Evolutionary conservation across 106 monocot genomes (phyloP), one percentile per base, ranked within the genome.

Genomic region (Xerophyta viscosa): DNA sequence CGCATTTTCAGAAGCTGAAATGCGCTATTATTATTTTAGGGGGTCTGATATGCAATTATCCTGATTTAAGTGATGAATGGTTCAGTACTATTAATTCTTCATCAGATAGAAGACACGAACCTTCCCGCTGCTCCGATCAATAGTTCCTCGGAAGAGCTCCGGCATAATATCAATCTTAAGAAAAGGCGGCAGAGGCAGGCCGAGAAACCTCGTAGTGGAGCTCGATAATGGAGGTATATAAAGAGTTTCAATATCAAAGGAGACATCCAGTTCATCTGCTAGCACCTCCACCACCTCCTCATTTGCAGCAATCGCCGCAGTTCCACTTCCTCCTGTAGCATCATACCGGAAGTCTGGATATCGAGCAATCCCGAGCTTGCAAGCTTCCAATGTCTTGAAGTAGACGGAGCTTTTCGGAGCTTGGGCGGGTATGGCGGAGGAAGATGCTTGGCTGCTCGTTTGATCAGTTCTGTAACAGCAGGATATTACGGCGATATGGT

Each of bases 181-280:
- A 48, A 98, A 76, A 0, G 89, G 89, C 3, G 96, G 96, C 61
- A 98, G 39, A 24, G 96, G 89, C 45, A 89, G 62, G 14, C 96
- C 96, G 6, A 98, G 54, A 68, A 98, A 89, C 65, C 67, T 85
- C 23, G 96, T 98, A 9, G 96, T 96, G 29, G 62, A 60, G 11
- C 75, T 56, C 8, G 64, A 65, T 43, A 98, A 60, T 0, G 86
- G 60, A 24, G 96, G 96, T 45, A 98, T 74, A 50, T 79, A 72
- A 31, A 98, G 62, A 2, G 43, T 66, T 31, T 36, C 60, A 3
- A 63, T 45, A 29, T 98, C 77, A 27, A 98, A 98, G 9, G 50
- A 47, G 7, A 77, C 79, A 17, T 51, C 24, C 12, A 27, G 60
- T 22, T 66, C 72, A 27, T 17, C 11, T 17, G 0, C 10, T 27